Conservation (phyloP, 2,329 filamentous ascomycete genomes). For the Aspergillus vadensis region DNA sequence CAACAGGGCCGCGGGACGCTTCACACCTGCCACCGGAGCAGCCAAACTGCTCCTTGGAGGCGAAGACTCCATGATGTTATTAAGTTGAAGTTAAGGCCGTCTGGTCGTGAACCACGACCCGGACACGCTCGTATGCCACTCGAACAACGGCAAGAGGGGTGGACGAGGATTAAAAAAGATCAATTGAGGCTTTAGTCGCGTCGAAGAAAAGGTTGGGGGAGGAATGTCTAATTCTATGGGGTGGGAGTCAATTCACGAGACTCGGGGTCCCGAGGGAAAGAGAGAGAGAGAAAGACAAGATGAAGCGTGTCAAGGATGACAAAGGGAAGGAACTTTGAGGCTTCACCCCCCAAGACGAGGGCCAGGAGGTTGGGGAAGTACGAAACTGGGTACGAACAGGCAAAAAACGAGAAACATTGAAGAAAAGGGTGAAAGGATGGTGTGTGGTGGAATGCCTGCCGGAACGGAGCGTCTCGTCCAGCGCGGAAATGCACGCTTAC, state of each 20-base stretch:
- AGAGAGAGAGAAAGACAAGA: slow-evolving; percentile 18
- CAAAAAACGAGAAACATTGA: slow-evolving; percentile 27
- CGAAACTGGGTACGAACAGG: slow-evolving; percentile 24
- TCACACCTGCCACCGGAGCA: slow-evolving; percentile 44
- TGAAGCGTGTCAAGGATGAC: slow-evolving; percentile 18
- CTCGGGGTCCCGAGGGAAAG: slow-evolving; percentile 15
- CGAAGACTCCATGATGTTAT: slow-evolving; percentile 44
- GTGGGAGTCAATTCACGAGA: background rate
- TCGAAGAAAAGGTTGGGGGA: slow-evolving; percentile 17
- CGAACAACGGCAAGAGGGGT: slow-evolving; percentile 13
- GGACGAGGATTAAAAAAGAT: slow-evolving; percentile 10
- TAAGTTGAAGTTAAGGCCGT: background rate
- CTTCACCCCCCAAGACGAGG: slow-evolving; percentile 21
- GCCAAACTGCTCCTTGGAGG: slow-evolving; percentile 38
- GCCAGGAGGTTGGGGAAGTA: slow-evolving; percentile 27
- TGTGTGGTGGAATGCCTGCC: slow-evolving; percentile 40
- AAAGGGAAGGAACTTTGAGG: slow-evolving; percentile 23
- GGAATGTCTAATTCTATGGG: slow-evolving; percentile 17
- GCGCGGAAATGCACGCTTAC: slow-evolving; percentile 45
- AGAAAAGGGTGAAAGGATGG: slow-evolving; percentile 27
- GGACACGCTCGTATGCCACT: background rate
- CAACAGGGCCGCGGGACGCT: slow-evolving; percentile 51
- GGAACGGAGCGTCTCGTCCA: slow-evolving; percentile 39
- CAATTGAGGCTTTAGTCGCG: slow-evolving; percentile 27
- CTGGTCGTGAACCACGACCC: slow-evolving; percentile 6